These are phyloP conservation scores for Blastomyces emzantsi DNA, from an alignment of 2,329 filamentous ascomycete species.

Conservation along the genomic window DNA sequence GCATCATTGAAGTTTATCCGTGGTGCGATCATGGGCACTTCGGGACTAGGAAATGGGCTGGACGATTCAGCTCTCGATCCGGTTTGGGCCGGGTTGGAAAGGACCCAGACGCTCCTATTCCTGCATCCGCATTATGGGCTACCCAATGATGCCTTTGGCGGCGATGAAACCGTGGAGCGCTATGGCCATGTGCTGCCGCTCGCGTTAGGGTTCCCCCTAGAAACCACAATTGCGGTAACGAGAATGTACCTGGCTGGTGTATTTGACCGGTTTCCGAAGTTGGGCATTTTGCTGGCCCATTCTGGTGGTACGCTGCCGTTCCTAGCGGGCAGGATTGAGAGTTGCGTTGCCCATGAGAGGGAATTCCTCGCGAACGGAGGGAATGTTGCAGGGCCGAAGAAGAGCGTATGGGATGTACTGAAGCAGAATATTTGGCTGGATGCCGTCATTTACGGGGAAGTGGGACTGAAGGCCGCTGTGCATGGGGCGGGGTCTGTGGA, in stretches of 20 bases:
- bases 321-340: slow-evolving; percentile 78
- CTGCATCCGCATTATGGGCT: slow-evolving; percentile 89
- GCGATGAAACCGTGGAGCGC: slow-evolving; percentile 55
- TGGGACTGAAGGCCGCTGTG: slow-evolving; percentile 62
- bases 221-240: slow-evolving; percentile 83
- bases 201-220: slow-evolving; percentile 79
- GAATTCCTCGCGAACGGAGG: slow-evolving; percentile 58
- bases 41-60: slow-evolving; percentile 67
- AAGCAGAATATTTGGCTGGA: slow-evolving; percentile 78
- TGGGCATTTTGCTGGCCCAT: slow-evolving; percentile 75
- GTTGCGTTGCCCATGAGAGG: slow-evolving; percentile 74
- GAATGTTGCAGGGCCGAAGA: slow-evolving; percentile 50
- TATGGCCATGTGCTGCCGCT: slow-evolving; percentile 85
- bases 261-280: slow-evolving; percentile 61
- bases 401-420: slow-evolving; percentile 55
- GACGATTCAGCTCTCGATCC: slow-evolving; percentile 67
- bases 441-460: slow-evolving; percentile 49
- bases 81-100: slow-evolving; percentile 61
- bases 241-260: slow-evolving; percentile 81
- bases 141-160: slow-evolving; percentile 71
- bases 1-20: slow-evolving; percentile 57
- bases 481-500: slow-evolving; percentile 50
- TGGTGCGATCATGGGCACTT: slow-evolving; percentile 82
- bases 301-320: slow-evolving; percentile 85
- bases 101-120: slow-evolving; percentile 60